A percentile compares a stretch with the other conserved stretches of the same genome.
These are phyloP conservation scores for Lichina pygmaea DNA, from an alignment of 495 filamentous ascomycete genomes.

Conservation along the genomic window DNA sequence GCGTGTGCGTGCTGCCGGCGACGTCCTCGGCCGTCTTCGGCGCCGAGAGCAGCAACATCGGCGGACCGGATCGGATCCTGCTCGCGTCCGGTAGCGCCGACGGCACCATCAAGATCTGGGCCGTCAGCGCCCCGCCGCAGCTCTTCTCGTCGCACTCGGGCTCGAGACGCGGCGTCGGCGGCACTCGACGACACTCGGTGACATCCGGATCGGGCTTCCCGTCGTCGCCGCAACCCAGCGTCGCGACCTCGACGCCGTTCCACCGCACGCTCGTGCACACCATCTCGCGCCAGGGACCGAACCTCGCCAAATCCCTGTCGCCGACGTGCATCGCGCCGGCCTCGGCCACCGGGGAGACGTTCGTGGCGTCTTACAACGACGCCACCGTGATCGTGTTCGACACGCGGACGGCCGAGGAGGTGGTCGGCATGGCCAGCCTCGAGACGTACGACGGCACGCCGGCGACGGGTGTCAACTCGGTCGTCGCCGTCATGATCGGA, in stretches of 20 bases:
- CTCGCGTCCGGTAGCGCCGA: slow-evolving; percentile 84
- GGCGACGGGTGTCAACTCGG: slow-evolving; percentile 60
- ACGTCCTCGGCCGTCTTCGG: slow-evolving; percentile 57
- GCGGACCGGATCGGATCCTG: slow-evolving; percentile 58
- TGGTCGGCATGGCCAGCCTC: slow-evolving; percentile 68
- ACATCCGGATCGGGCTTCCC: slow-evolving; percentile 78
- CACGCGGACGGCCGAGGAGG: slow-evolving; percentile 71
- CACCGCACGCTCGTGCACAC: slow-evolving; percentile 53
- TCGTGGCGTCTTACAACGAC: slow-evolving; percentile 81
- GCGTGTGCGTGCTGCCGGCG: slow-evolving; percentile 76
- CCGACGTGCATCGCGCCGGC: slow-evolving; percentile 83
- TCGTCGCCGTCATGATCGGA: slow-evolving; percentile 68
- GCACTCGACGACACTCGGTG: slow-evolving; percentile 67
- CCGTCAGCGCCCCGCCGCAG: slow-evolving; percentile 74
- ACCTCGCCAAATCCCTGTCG: slow-evolving; percentile 22
- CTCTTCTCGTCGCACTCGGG: slow-evolving; percentile 28
- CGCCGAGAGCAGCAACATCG: slow-evolving; percentile 33
- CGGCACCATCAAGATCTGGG: slow-evolving; percentile 81
- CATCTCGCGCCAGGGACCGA: slow-evolving; percentile 35
- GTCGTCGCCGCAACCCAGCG: slow-evolving; percentile 66
- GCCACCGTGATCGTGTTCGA: slow-evolving; percentile 76
- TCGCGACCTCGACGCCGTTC: slow-evolving; percentile 40
- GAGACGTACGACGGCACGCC: slow-evolving; percentile 81
- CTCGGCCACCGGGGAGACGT: slow-evolving; percentile 62
- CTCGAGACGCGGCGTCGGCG: slow-evolving; percentile 34